Evolutionary conservation across 257 asterid genomes (phyloP).

Genomic region (Nicotiana otophora): DNA sequence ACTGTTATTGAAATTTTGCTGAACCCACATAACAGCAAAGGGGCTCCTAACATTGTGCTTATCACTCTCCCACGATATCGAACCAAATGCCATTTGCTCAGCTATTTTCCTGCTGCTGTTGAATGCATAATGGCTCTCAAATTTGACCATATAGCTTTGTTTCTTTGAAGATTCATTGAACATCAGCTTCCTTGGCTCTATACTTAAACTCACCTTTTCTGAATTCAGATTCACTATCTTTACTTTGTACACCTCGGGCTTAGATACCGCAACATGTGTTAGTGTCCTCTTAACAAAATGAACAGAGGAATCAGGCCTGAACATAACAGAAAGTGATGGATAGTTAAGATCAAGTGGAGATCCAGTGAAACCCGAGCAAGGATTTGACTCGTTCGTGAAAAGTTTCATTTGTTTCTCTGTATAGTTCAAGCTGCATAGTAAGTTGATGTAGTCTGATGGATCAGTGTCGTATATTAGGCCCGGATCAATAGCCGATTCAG

Average conservation of each 20-base stretch:
- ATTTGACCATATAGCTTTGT: neutral
- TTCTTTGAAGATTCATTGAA: neutral
- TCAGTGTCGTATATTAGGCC: constrained; percentile 2
- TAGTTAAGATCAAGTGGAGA: constrained; percentile 6
- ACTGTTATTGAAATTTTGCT: neutral
- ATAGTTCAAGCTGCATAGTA: constrained; percentile 3
- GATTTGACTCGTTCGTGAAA: neutral
- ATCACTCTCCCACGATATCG: constrained; percentile 6
- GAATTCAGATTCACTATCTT: neutral
- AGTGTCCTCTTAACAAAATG: neutral
- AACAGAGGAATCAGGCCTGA: neutral
- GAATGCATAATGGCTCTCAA: neutral
- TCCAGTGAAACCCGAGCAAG: neutral
- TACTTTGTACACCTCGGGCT: neutral
- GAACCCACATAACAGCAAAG: constrained; percentile 4
- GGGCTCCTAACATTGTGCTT: constrained; percentile 5
- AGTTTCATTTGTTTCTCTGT: constrained; percentile 1
- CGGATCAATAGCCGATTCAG: neutral
- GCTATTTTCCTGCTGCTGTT: neutral
- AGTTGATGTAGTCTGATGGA: neutral
- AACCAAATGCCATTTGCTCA: constrained; percentile 11
- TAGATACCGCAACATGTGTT: neutral
- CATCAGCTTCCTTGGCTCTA: neutral
- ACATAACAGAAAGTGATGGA: neutral
- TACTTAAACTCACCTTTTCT: neutral